Base-by-base conservation (phyloP, 495 filamentous ascomycete genomes). In the Daldinia loculata region DNA sequence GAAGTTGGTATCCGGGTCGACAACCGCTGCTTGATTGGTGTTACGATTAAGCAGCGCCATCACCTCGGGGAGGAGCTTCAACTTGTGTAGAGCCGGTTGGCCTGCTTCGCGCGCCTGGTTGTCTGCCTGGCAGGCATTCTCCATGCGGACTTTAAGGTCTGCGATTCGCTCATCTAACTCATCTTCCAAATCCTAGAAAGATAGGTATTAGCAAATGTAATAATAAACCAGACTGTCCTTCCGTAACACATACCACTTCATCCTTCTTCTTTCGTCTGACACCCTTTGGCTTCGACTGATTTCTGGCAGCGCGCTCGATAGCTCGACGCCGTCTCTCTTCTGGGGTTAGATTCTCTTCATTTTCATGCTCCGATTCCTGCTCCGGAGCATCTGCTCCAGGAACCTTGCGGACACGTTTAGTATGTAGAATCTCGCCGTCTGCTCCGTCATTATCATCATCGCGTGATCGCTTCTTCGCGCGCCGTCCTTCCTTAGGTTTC, bases 1-100 rank as follows among this genome's bases (percentile, higher is more conserved):
- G 69, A 99, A 89, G 81, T 98, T 97, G 76, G 91, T 95, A 72
- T 98, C 94, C 0, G 94, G 94, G 69, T 99, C 96, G 64, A 97
- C 89, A 63, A 97, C 89, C 1, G 86, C 85, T 68, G 89, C 86
- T 80, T 93, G 92, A 36, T 94, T 86, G 50, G 90, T 92, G 75
- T 94, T 94, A 68, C 94, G 93, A 78, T 93, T 97, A 39, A 99
- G 86, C 6, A 98, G 83, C 50, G 88, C 87, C 26, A 94, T 89
- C 6, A 99, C 96, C 78, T 98, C 93, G 8, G 95, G 94, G 34
- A 99, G 89, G 77, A 99, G 90, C 79, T 93, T 92, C 39, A 99
- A 88, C 79, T 99, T 99, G 80, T 97, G 90, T 71, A 93, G 89
- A 36, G 95, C 95, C 3, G 93, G 92, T 76, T 92, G 83, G 66